Evolutionary conservation across 106 monocot genomes (phyloP).

Genomic region (Apostasia ramifera): DNA sequence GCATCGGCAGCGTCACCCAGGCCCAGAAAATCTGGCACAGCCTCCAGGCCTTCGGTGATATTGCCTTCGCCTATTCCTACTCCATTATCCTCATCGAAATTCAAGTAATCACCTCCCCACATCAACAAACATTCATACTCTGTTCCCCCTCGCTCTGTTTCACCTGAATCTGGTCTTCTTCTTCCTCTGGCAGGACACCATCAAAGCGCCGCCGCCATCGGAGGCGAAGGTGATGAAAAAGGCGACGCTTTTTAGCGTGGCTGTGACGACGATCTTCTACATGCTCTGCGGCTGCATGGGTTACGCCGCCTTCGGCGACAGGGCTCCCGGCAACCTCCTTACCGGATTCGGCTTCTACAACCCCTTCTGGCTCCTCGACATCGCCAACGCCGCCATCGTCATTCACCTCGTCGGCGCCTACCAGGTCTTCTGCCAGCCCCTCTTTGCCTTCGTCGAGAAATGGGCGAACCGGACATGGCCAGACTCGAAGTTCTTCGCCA

Average conservation of each 20-base stretch:
- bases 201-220: conserved; percentile 43
- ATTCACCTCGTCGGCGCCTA: conserved; percentile 72
- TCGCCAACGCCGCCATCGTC: conserved; percentile 60
- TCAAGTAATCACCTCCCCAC: conserved; percentile 30
- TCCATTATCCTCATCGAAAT: conserved; percentile 94
- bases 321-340: conserved; percentile 39
- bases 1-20: conserved; percentile 39
- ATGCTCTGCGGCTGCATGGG: conserved; percentile 79
- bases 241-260: conserved; percentile 46
- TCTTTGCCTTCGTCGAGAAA: conserved; percentile 67
- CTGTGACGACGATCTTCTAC: conserved; percentile 63
- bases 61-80: conserved; percentile 95
- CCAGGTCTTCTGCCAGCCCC: conserved; percentile 70
- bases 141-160: background rate
- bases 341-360: conserved; percentile 65
- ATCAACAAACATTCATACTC: background rate
- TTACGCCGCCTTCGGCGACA: conserved; percentile 72
- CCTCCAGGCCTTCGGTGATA: conserved; percentile 83
- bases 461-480: conserved; percentile 47
- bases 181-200: conserved; percentile 29
- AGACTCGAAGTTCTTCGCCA: conserved; percentile 23
- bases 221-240: conserved; percentile 63
- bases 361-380: conserved; percentile 72
- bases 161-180: background rate
- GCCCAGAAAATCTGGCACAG: conserved; percentile 71